Evolutionary conservation across 2,329 filamentous ascomycete genomes (phyloP).

Genomic region (Colletotrichum phormii): DNA sequence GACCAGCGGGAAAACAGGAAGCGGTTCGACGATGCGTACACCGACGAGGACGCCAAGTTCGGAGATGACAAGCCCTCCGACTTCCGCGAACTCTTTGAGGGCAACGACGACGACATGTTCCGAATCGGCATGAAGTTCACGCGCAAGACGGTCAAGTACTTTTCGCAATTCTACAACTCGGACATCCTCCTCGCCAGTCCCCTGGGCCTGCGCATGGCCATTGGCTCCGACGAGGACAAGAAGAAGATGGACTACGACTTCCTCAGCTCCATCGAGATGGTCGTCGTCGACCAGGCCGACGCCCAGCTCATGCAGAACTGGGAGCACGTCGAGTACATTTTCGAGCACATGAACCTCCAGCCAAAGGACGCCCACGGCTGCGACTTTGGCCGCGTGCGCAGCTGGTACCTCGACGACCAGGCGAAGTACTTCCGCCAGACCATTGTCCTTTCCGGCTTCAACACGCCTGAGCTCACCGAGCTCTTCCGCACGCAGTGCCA

Average conservation of each 20-base stretch:
- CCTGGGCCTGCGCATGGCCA: slow-evolving; percentile 88
- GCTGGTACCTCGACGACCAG: slow-evolving; percentile 93
- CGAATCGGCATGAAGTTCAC: slow-evolving; percentile 97
- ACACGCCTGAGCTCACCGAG: slow-evolving; percentile 88
- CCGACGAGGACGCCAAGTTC: slow-evolving; percentile 75
- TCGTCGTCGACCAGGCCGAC: slow-evolving; percentile 91
- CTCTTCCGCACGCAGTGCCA: slow-evolving; percentile 80
- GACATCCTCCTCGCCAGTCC: slow-evolving; percentile 95
- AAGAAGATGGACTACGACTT: slow-evolving; percentile 84
- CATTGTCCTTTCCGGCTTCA: slow-evolving; percentile 82
- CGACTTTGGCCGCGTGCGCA: slow-evolving; percentile 90
- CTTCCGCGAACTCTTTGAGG: slow-evolving; percentile 89
- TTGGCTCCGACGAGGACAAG: slow-evolving; percentile 79
- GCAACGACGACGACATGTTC: slow-evolving; percentile 98
- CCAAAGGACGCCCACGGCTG: slow-evolving; percentile 91
- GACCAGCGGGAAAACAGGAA: slow-evolving; percentile 97
- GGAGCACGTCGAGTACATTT: slow-evolving; percentile 94
- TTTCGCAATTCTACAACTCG: slow-evolving; percentile 94
- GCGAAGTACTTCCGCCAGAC: slow-evolving; percentile 87
- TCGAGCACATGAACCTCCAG: slow-evolving; percentile 90
- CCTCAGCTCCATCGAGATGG: slow-evolving; percentile 90
- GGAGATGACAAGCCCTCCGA: slow-evolving; percentile 83
- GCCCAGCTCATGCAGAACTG: slow-evolving; percentile 98
- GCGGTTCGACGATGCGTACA: slow-evolving; percentile 87
- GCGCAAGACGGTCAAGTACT: slow-evolving; percentile 94